Evolutionary conservation across 805 yeast genomes (phyloP).

Genomic region (Yamadazyma tumulicola): DNA sequence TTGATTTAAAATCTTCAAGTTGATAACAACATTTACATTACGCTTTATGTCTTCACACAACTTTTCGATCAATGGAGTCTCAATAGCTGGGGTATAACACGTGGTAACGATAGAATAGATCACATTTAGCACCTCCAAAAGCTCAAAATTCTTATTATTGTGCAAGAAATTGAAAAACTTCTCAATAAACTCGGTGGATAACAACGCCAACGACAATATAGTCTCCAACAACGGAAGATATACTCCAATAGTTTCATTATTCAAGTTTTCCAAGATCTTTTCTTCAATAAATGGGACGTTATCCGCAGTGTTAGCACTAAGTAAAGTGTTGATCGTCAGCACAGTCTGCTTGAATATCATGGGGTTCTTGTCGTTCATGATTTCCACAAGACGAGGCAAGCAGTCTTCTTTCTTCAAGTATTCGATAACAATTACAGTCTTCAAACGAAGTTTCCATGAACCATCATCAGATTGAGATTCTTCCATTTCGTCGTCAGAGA

Average conservation of each 20-base stretch:
- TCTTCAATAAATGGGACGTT: slow-evolving; percentile 13
- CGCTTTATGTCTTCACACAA: slow-evolving; percentile 9
- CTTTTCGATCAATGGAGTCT: slow-evolving; percentile 3
- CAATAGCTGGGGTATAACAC: not conserved
- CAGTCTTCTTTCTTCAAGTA: slow-evolving; percentile 20
- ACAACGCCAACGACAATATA: slow-evolving; percentile 1
- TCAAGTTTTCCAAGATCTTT: slow-evolving; percentile 21
- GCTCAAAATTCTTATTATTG: slow-evolving; percentile 10
- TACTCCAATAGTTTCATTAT: slow-evolving; percentile 9
- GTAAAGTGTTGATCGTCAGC: slow-evolving; percentile 32
- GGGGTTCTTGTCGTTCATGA: slow-evolving; percentile 41
- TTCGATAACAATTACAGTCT: slow-evolving; percentile 41
- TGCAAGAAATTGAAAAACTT: slow-evolving; percentile 9
- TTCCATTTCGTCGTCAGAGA: slow-evolving; percentile 43
- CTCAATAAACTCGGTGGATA: slow-evolving; percentile 8
- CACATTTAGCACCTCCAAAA: slow-evolving; percentile 11
- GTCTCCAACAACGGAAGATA: slow-evolving; percentile 10
- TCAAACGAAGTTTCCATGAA: slow-evolving; percentile 59
- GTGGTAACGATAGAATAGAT: slow-evolving; percentile 6
- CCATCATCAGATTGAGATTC: slow-evolving; percentile 37
- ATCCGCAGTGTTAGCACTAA: not conserved
- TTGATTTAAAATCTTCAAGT: slow-evolving; percentile 10
- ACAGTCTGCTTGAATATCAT: slow-evolving; percentile 51
- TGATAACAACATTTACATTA: slow-evolving; percentile 9
- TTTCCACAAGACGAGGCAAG: slow-evolving; percentile 9